Evolutionary conservation across 352 stramenopile species (phyloP), one percentile per base, ranked within the genome.

Genomic region (Phytophthora sojae): DNA sequence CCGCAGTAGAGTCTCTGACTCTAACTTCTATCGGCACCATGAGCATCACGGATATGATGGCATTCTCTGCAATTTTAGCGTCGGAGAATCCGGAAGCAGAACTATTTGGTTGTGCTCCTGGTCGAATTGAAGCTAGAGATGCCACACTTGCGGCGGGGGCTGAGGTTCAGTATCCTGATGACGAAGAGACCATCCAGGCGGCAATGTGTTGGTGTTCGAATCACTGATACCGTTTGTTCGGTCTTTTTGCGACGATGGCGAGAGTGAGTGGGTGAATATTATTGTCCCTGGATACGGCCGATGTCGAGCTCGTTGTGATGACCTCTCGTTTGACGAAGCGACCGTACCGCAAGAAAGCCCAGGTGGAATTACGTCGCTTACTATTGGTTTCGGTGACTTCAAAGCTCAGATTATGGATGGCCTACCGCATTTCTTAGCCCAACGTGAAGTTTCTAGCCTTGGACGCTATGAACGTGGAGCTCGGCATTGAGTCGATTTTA

Each of bases 391-490:
- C 25, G 12, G 25, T 14, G 14, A 37, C 17, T 57, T 57, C 4
- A 49, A 49, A 11, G 17, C 15, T 4, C 5, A n/a, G 6, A 17
- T 49, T 23, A 49, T 49, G 25, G 44, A 72, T 47, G 57, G 57
- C 0, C 3, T 71, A 7, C 9, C 32, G 11, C 7, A 32, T 11
- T 65, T 65, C 6, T 14, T 72, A 11, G n/a, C 9, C 8, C 2
- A 52, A 15, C 19, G 14, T 67, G 19, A 50, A 44, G 35, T 19
- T 53, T 17, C 30, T 72, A 29, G 44, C 50, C 11, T 3, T 72
- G 3, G 26, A 65, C 37, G 23, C 44, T 37, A 45, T 32, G 19
- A 25, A 26, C 9, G 21, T 32, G 7, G 30, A 63, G 15, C 19
- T 56, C 2, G 19, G 50, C 17, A 21, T 58, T 23, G 54, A 50